phyloP scores from a whole-genome alignment of 1,284 basidiomycete genomes.

The Sanghuangporus baumii region DNA sequence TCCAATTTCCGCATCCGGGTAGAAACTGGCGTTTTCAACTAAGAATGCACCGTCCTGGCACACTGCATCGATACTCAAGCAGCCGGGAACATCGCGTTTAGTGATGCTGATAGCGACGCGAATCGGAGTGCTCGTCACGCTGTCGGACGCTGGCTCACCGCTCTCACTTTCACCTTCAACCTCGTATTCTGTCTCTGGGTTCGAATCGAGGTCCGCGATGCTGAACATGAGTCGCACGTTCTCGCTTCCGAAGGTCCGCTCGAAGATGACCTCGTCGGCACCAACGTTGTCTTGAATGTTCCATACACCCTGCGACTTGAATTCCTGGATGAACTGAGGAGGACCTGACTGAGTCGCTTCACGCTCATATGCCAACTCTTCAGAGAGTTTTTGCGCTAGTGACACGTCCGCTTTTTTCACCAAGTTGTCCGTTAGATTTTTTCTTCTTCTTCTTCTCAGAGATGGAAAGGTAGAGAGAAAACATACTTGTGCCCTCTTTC shows the following conservation, averaged over 20 bases:
- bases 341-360: constrained; percentile 19
- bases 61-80: constrained; percentile 76
- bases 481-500: constrained; percentile 61
- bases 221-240: constrained; percentile 82
- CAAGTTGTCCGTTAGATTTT: constrained; percentile 21
- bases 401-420: constrained; percentile 19
- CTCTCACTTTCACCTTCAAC: constrained; percentile 39
- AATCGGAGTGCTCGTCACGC: constrained; percentile 47
- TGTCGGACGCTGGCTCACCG: constrained; percentile 36
- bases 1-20: constrained; percentile 68
- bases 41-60: constrained; percentile 82
- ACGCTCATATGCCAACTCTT: constrained; percentile 24
- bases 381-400: constrained; percentile 18
- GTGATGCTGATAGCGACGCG: constrained; percentile 80
- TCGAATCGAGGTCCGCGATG: constrained; percentile 63
- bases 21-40: constrained; percentile 88
- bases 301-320: constrained; percentile 22
- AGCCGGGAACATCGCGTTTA: constrained; percentile 58
- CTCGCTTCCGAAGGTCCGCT: constrained; percentile 89
- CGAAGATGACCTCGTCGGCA: constrained; percentile 79
- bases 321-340: constrained; percentile 22
- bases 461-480: neutral
- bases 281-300: constrained; percentile 66
- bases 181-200: constrained; percentile 30
- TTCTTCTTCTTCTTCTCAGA: neutral